Conservation (phyloP, 192 early-diverging fungal species). For the Mortierella hygrophila region DNA sequence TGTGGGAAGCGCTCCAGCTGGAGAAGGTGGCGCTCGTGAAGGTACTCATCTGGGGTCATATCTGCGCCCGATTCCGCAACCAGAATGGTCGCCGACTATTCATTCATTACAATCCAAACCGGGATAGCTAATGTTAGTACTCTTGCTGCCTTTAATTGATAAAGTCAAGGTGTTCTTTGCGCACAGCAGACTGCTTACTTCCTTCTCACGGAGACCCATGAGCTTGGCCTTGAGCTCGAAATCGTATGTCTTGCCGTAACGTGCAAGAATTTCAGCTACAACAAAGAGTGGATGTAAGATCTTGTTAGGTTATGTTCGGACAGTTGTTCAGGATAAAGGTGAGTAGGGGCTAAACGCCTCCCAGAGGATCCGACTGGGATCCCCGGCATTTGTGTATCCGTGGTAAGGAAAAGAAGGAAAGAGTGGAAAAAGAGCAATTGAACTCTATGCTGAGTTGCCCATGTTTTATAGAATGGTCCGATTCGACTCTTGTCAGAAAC, state of each 20-base stretch:
- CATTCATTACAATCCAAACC: constrained; percentile 13
- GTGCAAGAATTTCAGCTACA: constrained; percentile 76
- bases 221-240: constrained; percentile 79
- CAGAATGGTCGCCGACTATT: constrained; percentile 70
- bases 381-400: background rate
- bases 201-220: constrained; percentile 76
- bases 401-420: background rate
- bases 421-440: background rate
- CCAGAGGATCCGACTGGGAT: background rate
- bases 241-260: constrained; percentile 75
- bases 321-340: background rate
- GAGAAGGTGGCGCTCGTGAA: constrained; percentile 67
- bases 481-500: background rate
- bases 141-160: background rate
- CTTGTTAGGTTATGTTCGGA: background rate
- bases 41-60: constrained; percentile 86
- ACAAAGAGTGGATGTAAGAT: background rate
- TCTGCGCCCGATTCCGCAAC: constrained; percentile 75
- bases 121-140: background rate
- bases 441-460: background rate
- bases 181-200: constrained; percentile 47
- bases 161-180: background rate
- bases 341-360: background rate
- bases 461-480: background rate
- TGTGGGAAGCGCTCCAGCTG: constrained; percentile 72